Evolutionary conservation across 352 stramenopile genomes (phyloP), one percentile per base, ranked within the genome.

Genomic region (Globisporangium mamillatum): DNA sequence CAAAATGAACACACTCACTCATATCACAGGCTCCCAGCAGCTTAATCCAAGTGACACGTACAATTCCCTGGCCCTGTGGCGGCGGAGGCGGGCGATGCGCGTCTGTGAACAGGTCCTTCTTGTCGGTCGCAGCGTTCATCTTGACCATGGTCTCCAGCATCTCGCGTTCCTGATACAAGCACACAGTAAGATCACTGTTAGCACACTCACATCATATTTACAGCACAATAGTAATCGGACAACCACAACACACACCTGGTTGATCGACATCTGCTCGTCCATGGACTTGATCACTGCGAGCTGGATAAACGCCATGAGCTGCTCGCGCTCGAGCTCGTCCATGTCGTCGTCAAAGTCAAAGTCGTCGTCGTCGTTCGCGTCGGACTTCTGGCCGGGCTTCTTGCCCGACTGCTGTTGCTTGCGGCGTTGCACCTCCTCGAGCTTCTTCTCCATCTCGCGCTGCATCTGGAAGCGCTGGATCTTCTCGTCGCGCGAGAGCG

Each of bases 101-200:
- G 60, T 93, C 83, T n/a, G 82, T 83, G 67, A 92, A 93, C 3
- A 92, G 64, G 53, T 92, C 86, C 24, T 83, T 73, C 56, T 78
- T 86, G 9, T 82, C 70, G 14, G 68, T 81, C 55, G 76, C 71
- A 20, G 75, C 80, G 69, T 94, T 90, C 81, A 92, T 92, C 75
- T 86, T 86, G 55, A 92, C 64, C 85, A 95, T 95, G 27, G 76
- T 92, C 73, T 95, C 87, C n/a, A 95, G 78, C 85, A 95, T 93
- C 29, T 91, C 84, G 14, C 78, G 87, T 65, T 95, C 87, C 73
- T 77, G 58, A 27, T 60, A 52, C 44, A 52, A 22, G 16, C 18
- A 68, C 9, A 55, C 34, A 60, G 16, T 7, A 32, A 41, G 0
- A 25, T 14, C 36, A 63, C 4, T 14, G 20, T 52, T 29, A 27